Evolutionary conservation across 1,139 yeast genomes (phyloP).

Genomic region (Nematodospora anomalae): DNA sequence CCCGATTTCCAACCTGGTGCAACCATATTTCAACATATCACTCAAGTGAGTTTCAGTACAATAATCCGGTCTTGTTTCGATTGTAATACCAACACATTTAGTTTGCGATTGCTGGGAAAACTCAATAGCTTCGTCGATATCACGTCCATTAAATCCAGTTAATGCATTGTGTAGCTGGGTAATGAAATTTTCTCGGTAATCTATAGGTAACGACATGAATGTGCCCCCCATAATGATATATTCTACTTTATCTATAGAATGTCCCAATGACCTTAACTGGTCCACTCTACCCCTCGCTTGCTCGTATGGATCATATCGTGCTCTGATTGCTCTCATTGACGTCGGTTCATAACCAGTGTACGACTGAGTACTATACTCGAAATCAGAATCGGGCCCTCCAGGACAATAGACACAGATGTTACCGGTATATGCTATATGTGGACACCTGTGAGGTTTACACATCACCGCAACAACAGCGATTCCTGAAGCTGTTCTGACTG

Average conservation of each 20-base stretch:
- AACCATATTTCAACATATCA: conserved; percentile 94
- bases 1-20: conserved; percentile 95
- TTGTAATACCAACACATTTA: conserved; percentile 97
- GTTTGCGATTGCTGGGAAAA: conserved; percentile 94
- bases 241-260: conserved; percentile 94
- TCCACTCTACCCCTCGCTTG: conserved; percentile 98
- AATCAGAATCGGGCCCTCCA: conserved; percentile 98
- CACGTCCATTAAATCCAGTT: conserved; percentile 86
- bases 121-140: conserved; percentile 85
- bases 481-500: conserved; percentile 97
- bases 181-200: conserved; percentile 86
- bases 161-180: conserved; percentile 91
- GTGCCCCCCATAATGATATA: conserved; percentile 99
- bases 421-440: conserved; percentile 98
- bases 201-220: conserved; percentile 89
- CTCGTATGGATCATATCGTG: conserved; percentile 96
- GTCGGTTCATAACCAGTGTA: conserved; percentile 99
- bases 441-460: conserved; percentile 99
- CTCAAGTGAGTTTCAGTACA: conserved; percentile 94
- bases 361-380: conserved; percentile 96
- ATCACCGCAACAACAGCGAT: conserved; percentile 98
- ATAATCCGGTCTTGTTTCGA: conserved; percentile 98
- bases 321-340: conserved; percentile 97
- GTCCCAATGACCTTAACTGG: conserved; percentile 92
- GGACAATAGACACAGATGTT: conserved; percentile 99